Evolutionary conservation across 2,329 filamentous ascomycete genomes (phyloP).

Genomic region (Fusarium gaditjirri): DNA sequence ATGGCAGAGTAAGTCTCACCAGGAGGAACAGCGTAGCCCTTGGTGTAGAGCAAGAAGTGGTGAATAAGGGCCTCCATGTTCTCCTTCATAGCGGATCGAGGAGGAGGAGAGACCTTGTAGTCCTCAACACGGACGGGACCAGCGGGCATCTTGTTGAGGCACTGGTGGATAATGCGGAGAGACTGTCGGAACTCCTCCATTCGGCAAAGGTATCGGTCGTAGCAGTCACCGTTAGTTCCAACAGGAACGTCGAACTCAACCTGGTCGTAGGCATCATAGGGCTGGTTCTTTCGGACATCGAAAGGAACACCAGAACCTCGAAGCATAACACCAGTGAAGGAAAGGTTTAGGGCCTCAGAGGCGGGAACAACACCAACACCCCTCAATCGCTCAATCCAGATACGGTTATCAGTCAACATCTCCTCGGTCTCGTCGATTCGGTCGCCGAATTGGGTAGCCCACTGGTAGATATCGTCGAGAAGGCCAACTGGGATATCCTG

Average conservation of each 20-base stretch:
- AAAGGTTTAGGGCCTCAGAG: conserved; percentile 94
- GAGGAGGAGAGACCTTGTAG: conserved; percentile 97
- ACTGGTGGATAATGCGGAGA: conserved; percentile 97
- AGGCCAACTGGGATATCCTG: conserved; percentile 95
- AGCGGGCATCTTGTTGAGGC: conserved; percentile 97
- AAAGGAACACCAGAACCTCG: conserved; percentile 95
- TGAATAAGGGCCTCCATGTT: conserved; percentile 99
- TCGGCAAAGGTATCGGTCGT: conserved; percentile 97
- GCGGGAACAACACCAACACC: conserved; percentile 92
- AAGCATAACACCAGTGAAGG: conserved; percentile 97
- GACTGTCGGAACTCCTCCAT: conserved; percentile 99
- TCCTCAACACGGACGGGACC: conserved; percentile 96
- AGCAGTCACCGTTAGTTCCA: conserved; percentile 97
- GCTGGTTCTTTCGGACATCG: conserved; percentile 96
- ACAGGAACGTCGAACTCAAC: conserved; percentile 99
- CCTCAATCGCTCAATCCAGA: conserved; percentile 95
- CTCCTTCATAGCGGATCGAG: conserved; percentile 99
- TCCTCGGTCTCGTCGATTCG: conserved; percentile 99
- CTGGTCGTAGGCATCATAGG: conserved; percentile 97
- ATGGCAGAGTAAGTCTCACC: conserved; percentile 98
- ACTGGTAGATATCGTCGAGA: conserved; percentile 99
- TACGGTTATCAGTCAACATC: conserved; percentile 98
- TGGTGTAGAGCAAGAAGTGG: conserved; percentile 98
- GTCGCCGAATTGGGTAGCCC: conserved; percentile 98
- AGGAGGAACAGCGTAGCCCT: conserved; percentile 96